Base-by-base conservation (phyloP, 2,329 filamentous ascomycete species). In the Lithohypha guttulata region DNA sequence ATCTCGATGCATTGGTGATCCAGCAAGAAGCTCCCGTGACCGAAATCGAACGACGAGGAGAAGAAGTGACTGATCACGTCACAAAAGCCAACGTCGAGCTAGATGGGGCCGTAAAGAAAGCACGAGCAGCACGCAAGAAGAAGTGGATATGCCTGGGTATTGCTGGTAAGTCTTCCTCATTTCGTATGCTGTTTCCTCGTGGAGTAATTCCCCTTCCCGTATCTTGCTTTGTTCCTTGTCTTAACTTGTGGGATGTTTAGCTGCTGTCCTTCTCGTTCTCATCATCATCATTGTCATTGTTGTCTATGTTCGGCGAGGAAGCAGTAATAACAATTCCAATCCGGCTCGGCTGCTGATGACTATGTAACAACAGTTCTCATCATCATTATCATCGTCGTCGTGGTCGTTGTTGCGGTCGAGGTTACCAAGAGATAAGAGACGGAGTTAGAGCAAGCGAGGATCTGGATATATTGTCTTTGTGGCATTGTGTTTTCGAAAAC, bases 61-160 rank as follows among this genome's bases (percentile, higher is more conserved):
- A 93, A 61, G 82, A 93, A 55, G 82, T 91, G 26, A 77, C 83
- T 34, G 77, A 81, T 42, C 84, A 96, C 60, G 74, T 95, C 33
- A 76, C 81, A 54, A 81, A 91, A 59, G 89, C 81, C 48, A 95
- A 91, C 56, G 73, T 77, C 47, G 77, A 95, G 60, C 82, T 96
- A 43, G 77, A 72, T 26, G 74, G 73, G n/a, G 87, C 87, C 9
- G 82, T 94, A 46, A 70, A 73, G 45, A 93, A 84, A 51, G 89
- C 89, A 6, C 72, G 81, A 58, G 75, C 77, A 52, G 84, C 81
- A 35, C 74, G 84, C 51, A 84, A 78, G 67, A 93, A 93, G 85
- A 95, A 95, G 81, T 95, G 86, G 87, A 87, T 83, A 59, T 94
- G 86, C 69, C 65, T 94, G 51, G 78, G 80, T 54, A 84, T 95